Conservation (phyloP, 257 asterid species). For the Apocynum venetum region DNA sequence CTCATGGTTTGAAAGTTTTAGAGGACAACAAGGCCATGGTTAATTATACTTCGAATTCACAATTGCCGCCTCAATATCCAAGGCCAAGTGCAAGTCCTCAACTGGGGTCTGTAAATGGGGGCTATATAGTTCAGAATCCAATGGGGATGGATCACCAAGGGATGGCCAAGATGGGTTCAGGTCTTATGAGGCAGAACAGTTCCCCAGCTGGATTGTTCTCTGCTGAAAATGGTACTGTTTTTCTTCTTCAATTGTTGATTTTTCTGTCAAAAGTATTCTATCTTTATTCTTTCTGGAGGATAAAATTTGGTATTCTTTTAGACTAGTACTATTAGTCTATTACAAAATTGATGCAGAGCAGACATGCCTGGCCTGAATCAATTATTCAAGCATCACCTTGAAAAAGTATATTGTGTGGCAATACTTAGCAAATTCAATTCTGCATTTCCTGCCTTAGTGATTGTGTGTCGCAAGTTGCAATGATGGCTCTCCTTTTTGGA, state of each 20-base stretch:
- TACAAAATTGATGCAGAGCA: neutral
- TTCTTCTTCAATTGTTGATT: neutral
- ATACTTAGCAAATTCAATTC: neutral
- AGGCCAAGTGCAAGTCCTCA: slow-evolving; percentile 32
- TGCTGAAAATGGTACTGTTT: slow-evolving; percentile 52
- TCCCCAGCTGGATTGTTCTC: slow-evolving; percentile 68
- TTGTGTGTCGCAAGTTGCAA: neutral
- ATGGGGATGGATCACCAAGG: slow-evolving; percentile 34
- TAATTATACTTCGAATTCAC: slow-evolving; percentile 32
- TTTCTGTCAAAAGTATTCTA: neutral
- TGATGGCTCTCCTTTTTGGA: neutral
- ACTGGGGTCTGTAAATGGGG: slow-evolving; percentile 26
- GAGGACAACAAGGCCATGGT: slow-evolving; percentile 10
- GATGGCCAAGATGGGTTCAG: slow-evolving; percentile 30
- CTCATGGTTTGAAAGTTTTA: slow-evolving; percentile 11
- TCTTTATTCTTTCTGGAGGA: no score
- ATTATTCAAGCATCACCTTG: neutral
- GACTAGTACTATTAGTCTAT: neutral
- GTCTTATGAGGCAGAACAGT: slow-evolving; percentile 61
- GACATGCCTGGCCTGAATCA: neutral
- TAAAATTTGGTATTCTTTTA: neutral
- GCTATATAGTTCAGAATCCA: slow-evolving; percentile 31
- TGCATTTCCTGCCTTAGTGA: neutral
- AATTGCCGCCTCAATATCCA: slow-evolving; percentile 77
- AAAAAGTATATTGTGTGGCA: neutral